Percentiles rank a stretch among this genome's conserved stretches.
phyloP scores from a whole-genome alignment of 129 eudicot genomes.

The Saussurea involucrata region DNA sequence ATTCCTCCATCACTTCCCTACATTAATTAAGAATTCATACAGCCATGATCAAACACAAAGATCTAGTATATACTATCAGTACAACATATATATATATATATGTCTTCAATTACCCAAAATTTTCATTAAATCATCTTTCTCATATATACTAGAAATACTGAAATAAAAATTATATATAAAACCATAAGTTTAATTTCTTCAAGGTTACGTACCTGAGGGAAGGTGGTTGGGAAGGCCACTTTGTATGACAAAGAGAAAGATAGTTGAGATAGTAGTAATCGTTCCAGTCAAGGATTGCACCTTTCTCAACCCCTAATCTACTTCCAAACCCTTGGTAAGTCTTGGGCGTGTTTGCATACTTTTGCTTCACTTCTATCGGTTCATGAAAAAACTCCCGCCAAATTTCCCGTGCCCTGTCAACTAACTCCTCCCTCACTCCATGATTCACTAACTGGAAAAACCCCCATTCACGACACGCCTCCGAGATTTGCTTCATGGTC shows the following conservation, averaged over 20 bases:
- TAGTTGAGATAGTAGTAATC: slow-evolving; percentile 76
- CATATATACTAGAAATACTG: neutral
- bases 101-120: neutral
- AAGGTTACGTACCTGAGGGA: slow-evolving; percentile 49
- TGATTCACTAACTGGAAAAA: slow-evolving; percentile 79
- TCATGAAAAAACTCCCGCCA: slow-evolving; percentile 77
- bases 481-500: slow-evolving; percentile 28
- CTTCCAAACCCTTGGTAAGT: slow-evolving; percentile 93
- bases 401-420: slow-evolving; percentile 55
- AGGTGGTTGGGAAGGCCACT: slow-evolving; percentile 74
- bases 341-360: slow-evolving; percentile 60
- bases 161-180: neutral
- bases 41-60: neutral
- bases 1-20: slow-evolving; percentile 71
- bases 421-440: slow-evolving; percentile 51
- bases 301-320: slow-evolving; percentile 76
- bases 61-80: neutral
- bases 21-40: neutral
- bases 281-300: slow-evolving; percentile 89
- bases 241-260: slow-evolving; percentile 49
- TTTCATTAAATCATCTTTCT: neutral
- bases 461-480: slow-evolving; percentile 73
- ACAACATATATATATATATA: neutral
- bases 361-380: slow-evolving; percentile 71
- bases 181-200: neutral